Evolutionary conservation across 352 stramenopile species (phyloP).

Genomic region (Phytophthora syringae): DNA sequence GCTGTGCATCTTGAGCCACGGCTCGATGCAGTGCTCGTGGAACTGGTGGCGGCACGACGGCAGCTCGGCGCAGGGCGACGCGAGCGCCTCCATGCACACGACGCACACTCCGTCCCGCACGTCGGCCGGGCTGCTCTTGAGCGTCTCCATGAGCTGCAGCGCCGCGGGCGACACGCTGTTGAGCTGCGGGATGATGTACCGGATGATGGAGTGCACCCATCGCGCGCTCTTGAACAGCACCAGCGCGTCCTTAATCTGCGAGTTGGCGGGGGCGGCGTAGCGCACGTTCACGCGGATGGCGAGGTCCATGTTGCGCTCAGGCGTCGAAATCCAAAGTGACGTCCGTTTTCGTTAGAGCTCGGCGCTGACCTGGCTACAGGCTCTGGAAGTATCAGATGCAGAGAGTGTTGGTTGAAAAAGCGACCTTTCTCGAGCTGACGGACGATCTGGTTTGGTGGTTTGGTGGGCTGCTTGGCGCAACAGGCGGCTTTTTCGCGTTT

Average conservation of each 20-base stretch:
- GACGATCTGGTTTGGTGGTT: conserved; percentile 2
- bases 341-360: conserved; percentile 24
- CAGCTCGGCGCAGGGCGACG: conserved; percentile 62
- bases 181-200: conserved; percentile 90
- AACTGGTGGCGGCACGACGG: conserved; percentile 83
- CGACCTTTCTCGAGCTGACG: conserved; percentile 32
- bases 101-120: conserved; percentile 62
- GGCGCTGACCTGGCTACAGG: conserved; percentile 22
- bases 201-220: conserved; percentile 92
- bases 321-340: conserved; percentile 22
- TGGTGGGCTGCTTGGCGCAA: conserved; percentile 27
- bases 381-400: conserved; percentile 23
- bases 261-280: conserved; percentile 84
- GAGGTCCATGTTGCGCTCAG: conserved; percentile 67
- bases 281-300: conserved; percentile 90
- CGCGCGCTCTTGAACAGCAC: conserved; percentile 89
- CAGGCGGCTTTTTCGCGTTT: conserved; percentile 35
- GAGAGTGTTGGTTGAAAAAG: conserved; percentile 27
- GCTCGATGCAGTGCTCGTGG: conserved; percentile 81
- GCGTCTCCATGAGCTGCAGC: conserved; percentile 59
- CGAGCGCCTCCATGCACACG: conserved; percentile 84
- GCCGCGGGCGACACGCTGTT: conserved; percentile 81
- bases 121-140: conserved; percentile 54
- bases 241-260: conserved; percentile 89
- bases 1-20: conserved; percentile 88